phyloP scores from a whole-genome alignment of 345 rosid species.

The Mallotus nudiflorus region DNA sequence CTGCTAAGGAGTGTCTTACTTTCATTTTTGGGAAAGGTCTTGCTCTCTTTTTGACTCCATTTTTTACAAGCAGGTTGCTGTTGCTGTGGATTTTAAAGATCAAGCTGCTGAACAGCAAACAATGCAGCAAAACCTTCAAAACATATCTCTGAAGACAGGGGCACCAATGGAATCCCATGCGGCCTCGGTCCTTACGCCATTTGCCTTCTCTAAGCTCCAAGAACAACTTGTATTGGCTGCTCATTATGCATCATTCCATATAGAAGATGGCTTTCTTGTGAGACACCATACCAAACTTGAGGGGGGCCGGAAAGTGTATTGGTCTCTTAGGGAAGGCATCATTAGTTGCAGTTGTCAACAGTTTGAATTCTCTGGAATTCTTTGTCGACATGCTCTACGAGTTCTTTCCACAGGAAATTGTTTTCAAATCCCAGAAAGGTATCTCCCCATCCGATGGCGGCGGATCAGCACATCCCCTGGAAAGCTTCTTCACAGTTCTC shows the following conservation, averaged over 20 bases:
- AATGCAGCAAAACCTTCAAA: slow-evolving; percentile 95
- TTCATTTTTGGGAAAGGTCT: background rate
- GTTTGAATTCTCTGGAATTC: slow-evolving; percentile 95
- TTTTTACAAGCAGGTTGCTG: slow-evolving; percentile 59
- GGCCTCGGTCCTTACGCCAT: slow-evolving; percentile 81
- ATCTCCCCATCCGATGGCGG: slow-evolving; percentile 87
- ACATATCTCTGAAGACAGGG: slow-evolving; percentile 80
- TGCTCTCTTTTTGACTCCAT: slow-evolving; percentile 14
- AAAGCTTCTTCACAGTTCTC: slow-evolving; percentile 46
- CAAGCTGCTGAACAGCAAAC: slow-evolving; percentile 95
- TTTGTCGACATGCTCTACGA: slow-evolving; percentile 88
- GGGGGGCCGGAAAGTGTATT: slow-evolving; percentile 89
- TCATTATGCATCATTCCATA: slow-evolving; percentile 87
- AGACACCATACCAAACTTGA: slow-evolving; percentile 93
- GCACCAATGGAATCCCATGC: slow-evolving; percentile 98
- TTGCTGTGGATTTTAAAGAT: slow-evolving; percentile 88
- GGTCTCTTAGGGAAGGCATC: slow-evolving; percentile 86
- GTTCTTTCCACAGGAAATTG: slow-evolving; percentile 92
- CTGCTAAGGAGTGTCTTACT: background rate
- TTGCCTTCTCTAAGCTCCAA: slow-evolving; percentile 95
- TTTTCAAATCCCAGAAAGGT: slow-evolving; percentile 87
- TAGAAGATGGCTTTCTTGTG: slow-evolving; percentile 81
- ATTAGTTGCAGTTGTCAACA: slow-evolving; percentile 93
- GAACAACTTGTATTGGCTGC: slow-evolving; percentile 94
- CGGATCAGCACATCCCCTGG: slow-evolving; percentile 50